Base-by-base conservation (phyloP, 257 asterid genomes). In the Solanum sejunctum region DNA sequence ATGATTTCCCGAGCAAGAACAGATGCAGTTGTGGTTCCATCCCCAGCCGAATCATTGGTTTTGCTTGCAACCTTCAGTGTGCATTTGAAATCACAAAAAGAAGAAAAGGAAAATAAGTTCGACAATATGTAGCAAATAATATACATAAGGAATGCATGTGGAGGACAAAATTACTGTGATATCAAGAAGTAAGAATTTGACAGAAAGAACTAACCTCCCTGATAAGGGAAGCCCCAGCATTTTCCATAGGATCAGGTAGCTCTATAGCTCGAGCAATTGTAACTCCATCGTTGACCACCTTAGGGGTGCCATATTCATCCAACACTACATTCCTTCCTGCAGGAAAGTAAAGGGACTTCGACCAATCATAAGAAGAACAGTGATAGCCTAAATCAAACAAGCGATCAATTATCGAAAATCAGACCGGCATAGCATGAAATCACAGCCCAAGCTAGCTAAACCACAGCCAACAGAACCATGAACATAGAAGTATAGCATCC, bases 41-140 rank as follows among this genome's bases (percentile, higher is more conserved):
- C 99, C 86, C 99, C 99, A 80, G 98, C 99, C 82, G 98, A 96
- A 88, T 96, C 99, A 78, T 96, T 96, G 6, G 99, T 96, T 95
- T 93, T 96, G 93, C 98, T 95, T 61, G 99, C 99, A 89, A 96
- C 99, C 99, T 96, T 63, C 82, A 90, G 13, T 81, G 84, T 51
- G 79, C 66, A 83, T 47, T 43, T 66, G 47, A 41, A 20, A 15
- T 16, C 26, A 3, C 18, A 54, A 21, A 32, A 47, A 66, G 32
- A 78, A 41, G 36, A 26, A 23, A 83, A 63, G 63, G 28, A 8
- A 39, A 69, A 18, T 41, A 8, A 11, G 28, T 26, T 77, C 26
- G 7, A 17, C 47, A 75, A 36, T 8, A 51, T 78, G 16, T 52
- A 16, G 23, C 10, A 52, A 52, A 78, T 26, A 20, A 52, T 5